Evolutionary conservation across 495 filamentous ascomycete species (phyloP), one percentile per base, ranked within the genome.

Genomic region (Tetracladium setigerum): DNA sequence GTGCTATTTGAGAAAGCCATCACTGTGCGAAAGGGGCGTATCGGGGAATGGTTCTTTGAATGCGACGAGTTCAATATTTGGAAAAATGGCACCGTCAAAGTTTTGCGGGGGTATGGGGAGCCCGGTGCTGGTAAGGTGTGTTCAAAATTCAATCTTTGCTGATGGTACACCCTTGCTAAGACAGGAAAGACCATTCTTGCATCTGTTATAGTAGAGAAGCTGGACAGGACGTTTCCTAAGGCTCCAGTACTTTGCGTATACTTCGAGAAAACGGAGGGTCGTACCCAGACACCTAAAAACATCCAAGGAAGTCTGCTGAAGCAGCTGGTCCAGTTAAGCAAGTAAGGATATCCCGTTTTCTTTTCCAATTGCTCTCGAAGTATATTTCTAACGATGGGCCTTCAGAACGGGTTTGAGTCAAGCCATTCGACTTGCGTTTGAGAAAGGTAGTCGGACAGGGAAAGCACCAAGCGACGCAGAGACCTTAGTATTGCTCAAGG

Each of bases 171-270:
- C 30, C 12, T 22, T 7, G 14, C 14, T 7, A 9, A 14, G 17
- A 34, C 7, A 22, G 18, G 10, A 11, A 7, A 52, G 52, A 62
- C 59, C 2, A 34, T 60, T 15, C 52, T 62, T 12, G 47, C 46
- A 15, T 49, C 54, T 14, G 44, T 55, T 14, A 35, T 56, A 4
- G 40, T 54, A 3, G 38, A 62, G 11, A 49, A 52, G 15, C 47
- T 64, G 12, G 46, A 19, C 15, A 30, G 18, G 14, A 15, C 38
- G 4, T 2, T 36, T 0, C 14, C 14, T 2, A 22, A 30, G 5
- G 44, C 10, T n/a, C 59, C 61, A 1, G 45, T 58, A 6, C 59
- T 64, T 12, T 59, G 41, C 30, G 41, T 62, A 10, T 64, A 55
- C 32, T 38, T 64, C 30, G 55, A 62, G 34, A 46, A 64, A 27